Base-by-base conservation (phyloP, 208 protist genomes). In the Leishmania guyanensis region DNA sequence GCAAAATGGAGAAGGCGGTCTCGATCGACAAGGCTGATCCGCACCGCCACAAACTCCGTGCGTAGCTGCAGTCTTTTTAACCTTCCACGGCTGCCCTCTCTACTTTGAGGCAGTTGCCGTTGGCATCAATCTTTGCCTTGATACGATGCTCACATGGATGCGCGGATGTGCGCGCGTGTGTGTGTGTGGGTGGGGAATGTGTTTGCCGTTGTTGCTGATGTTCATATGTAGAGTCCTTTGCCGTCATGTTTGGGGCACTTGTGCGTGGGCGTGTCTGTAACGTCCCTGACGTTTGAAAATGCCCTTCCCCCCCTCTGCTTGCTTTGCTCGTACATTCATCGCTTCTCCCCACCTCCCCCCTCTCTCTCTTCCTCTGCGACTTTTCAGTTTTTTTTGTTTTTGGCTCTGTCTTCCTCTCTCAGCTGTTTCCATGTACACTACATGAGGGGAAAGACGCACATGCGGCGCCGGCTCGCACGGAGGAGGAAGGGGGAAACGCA, bases 11-110 rank as follows among this genome's bases (percentile, higher is more conserved):
- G 84, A 89, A 86, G 72, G 72, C 72, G 48, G 80, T 84, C 50
- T 75, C 78, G 46, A 90, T 96, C 33, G 93, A 96, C 74, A 91
- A 88, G 80, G 88, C 86, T 0, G 93, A 96, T 78, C 93, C 93
- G 53, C 93, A 96, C 82, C 85, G 88, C 68, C 91, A 94, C 81
- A 95, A 95, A 78, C 75, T 96, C 33, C 85, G 85, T 43, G 78
- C 50, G 76, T 58, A 73, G 56, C 14, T 39, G 43, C 33, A 36
- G 50, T 22, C 64, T 53, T 29, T 22, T 9, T 17, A 10, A 50
- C 43, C 43, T 72, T 48, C 4, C 12, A n/a, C 16, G 4, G 29
- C 17, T 50, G 26, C 33, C 8, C 22, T 46, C 36, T 26, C 36
- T 71, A 14, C 26, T 43, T 48, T 9, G 66, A 1, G 22, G 6